These are phyloP conservation scores for Westerdykella aurantiaca DNA, from an alignment of 2,329 filamentous ascomycete genomes.

Conservation along the genomic window DNA sequence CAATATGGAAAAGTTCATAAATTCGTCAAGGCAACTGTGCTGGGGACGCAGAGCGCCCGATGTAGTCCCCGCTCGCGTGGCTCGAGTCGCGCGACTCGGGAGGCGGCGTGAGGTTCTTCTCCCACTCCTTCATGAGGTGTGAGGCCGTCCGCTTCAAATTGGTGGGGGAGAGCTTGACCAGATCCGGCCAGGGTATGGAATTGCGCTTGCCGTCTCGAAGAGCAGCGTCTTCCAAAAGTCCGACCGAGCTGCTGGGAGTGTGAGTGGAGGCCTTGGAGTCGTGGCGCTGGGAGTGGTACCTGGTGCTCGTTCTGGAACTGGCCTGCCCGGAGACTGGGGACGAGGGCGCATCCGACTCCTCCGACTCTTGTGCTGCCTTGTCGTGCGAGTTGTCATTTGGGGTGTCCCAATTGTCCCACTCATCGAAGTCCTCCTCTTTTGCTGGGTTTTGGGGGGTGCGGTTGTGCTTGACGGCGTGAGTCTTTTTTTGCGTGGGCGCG, in stretches of 20 bases:
- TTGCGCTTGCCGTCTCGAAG: constrained; percentile 31
- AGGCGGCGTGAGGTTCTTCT: constrained; percentile 62
- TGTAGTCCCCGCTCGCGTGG: constrained; percentile 33
- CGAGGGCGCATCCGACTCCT: constrained; percentile 45
- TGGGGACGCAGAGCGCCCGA: constrained; percentile 27
- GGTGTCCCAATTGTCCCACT: constrained; percentile 55
- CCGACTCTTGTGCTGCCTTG: constrained; percentile 43
- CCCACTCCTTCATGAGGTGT: constrained; percentile 85
- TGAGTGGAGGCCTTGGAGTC: constrained; percentile 36
- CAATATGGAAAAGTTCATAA: not conserved
- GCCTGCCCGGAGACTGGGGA: constrained; percentile 39
- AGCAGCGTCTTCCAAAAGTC: constrained; percentile 17
- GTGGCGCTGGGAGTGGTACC: constrained; percentile 40
- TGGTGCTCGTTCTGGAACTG: constrained; percentile 51
- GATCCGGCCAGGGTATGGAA: constrained; percentile 58
- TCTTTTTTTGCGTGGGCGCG: constrained; percentile 33
- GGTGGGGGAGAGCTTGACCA: constrained; percentile 66
- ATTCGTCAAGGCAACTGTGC: constrained; percentile 1
- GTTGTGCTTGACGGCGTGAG: constrained; percentile 33
- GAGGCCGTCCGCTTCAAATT: constrained; percentile 79
- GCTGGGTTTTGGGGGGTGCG: constrained; percentile 36
- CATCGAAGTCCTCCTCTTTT: constrained; percentile 42
- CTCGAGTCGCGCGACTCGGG: constrained; percentile 28
- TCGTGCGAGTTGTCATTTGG: constrained; percentile 31
- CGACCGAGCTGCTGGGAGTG: constrained; percentile 27